Percentiles rank a stretch among this genome's conserved stretches.
These are phyloP conservation scores for Panicum hallii DNA, from an alignment of 202 grass and related monocot species.

Conservation along the genomic window DNA sequence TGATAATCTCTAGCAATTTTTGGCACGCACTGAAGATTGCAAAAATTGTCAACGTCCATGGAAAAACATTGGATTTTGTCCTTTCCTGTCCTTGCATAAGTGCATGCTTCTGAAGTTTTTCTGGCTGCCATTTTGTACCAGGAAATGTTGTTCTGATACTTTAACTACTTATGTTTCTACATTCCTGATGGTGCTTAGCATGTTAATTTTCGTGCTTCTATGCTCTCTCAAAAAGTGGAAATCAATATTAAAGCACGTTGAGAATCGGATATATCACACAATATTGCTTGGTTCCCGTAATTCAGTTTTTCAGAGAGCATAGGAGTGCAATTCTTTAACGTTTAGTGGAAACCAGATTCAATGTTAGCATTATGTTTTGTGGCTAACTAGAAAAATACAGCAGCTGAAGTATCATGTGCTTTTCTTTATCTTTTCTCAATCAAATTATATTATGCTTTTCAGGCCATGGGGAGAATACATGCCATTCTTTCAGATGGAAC, in stretches of 20 bases:
- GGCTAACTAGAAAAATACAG: neutral
- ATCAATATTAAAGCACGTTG: neutral
- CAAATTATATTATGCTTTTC: constrained; percentile 31
- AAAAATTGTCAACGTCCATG: neutral
- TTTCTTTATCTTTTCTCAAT: neutral
- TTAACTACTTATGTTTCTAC: constrained; percentile 8
- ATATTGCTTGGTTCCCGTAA: neutral
- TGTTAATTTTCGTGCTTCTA: neutral
- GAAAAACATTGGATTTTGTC: neutral
- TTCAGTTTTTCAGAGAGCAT: neutral
- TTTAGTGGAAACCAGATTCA: constrained; percentile 16
- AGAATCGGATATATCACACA: neutral
- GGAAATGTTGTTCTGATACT: constrained; percentile 12
- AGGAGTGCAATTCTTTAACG: neutral
- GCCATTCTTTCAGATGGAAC: constrained; percentile 88
- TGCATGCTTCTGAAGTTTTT: neutral
- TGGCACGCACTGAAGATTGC: neutral
- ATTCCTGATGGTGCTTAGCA: neutral
- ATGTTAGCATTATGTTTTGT: neutral
- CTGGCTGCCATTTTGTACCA: neutral
- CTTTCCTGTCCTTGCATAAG: neutral
- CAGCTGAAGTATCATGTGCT: neutral
- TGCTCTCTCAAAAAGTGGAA: neutral
- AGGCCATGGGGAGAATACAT: constrained; percentile 97
- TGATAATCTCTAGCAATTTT: neutral